A percentile compares a stretch with the other conserved stretches of the same genome.
Evolutionary conservation across 2,329 filamentous ascomycete genomes (phyloP).

Genomic region (Ilyonectria robusta): DNA sequence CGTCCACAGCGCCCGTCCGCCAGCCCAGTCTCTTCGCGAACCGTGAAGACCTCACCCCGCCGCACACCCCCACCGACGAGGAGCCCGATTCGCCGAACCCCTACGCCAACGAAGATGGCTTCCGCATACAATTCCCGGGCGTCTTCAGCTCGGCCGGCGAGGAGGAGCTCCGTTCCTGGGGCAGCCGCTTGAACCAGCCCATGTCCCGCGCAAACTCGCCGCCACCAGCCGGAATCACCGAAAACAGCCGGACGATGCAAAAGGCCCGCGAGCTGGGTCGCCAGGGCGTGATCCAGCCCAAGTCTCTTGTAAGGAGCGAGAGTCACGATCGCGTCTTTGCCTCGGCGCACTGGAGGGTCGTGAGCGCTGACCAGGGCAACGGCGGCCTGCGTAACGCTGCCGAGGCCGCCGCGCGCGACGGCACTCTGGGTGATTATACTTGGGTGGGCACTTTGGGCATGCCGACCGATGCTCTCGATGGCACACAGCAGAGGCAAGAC

Average conservation of each 20-base stretch:
- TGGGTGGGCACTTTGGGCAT: constrained; percentile 96
- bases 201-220: constrained; percentile 80
- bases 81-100: constrained; percentile 59
- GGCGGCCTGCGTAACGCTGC: constrained; percentile 92
- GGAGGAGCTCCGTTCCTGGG: constrained; percentile 83
- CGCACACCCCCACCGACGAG: constrained; percentile 68
- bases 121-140: constrained; percentile 69
- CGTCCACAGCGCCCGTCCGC: constrained; percentile 46
- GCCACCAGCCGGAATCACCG: constrained; percentile 82
- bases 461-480: constrained; percentile 87
- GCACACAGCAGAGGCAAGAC: constrained; percentile 81
- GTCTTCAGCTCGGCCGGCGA: constrained; percentile 77
- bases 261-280: constrained; percentile 72
- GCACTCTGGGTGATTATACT: constrained; percentile 80
- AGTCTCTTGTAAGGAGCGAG: constrained; percentile 66
- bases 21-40: constrained; percentile 69
- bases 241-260: constrained; percentile 71
- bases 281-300: constrained; percentile 71
- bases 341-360: constrained; percentile 85
- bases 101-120: constrained; percentile 71
- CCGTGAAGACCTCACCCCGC: constrained; percentile 65
- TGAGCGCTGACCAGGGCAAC: constrained; percentile 91
- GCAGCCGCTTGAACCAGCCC: constrained; percentile 81
- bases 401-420: constrained; percentile 80
- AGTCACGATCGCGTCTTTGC: constrained; percentile 81